Evolutionary conservation across 495 filamentous ascomycete species (phyloP), one percentile per base, ranked within the genome.

Genomic region (Corynascus novoguineensis): DNA sequence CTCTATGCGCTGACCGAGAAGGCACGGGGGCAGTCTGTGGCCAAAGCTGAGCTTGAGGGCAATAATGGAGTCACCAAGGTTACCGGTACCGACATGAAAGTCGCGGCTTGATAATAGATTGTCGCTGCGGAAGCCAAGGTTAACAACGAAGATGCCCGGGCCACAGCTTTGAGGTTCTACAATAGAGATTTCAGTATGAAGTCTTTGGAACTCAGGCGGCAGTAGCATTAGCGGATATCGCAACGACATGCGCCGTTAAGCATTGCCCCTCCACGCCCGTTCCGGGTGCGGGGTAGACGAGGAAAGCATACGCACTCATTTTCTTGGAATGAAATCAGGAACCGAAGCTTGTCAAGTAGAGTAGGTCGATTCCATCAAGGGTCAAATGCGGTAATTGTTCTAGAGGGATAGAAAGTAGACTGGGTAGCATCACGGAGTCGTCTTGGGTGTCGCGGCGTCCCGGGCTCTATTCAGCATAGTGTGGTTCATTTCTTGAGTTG

Each of bases 1-100:
- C 72, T 96, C 24, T 68, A 86, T 31, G 70, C 73, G 24, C 73
- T 96, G 57, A 84, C 86, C 5, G 69, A 69, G 31, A 73, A 73
- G 62, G 70, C 68, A 9, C 64, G 60, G 14, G 62, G 62, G 17
- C 40, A 56, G 22, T 25, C 42, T 7, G n/a, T 22, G 10, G 12
- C 48, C 15, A 21, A 34, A 12, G 38, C 58, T 12, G 41, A 7
- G 3, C n/a, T 8, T 11, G 8, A 24, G 17, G 22, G 45, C 10
- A 5, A 37, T 0, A 65, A 67, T 50, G 63, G 68, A 3, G 64
- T 60, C 4, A 50, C 49, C 46, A 65, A 60, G 59, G 58, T 46
- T 17, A 60, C 55, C 7, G 64, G 67, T 0, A 41, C 31, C 9
- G 63, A 70, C 11, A 48, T 58, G 44, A 57, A 59, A 45, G 58